phyloP scores from a whole-genome alignment of 2,329 filamentous ascomycete species.

The Moelleriella libera region DNA sequence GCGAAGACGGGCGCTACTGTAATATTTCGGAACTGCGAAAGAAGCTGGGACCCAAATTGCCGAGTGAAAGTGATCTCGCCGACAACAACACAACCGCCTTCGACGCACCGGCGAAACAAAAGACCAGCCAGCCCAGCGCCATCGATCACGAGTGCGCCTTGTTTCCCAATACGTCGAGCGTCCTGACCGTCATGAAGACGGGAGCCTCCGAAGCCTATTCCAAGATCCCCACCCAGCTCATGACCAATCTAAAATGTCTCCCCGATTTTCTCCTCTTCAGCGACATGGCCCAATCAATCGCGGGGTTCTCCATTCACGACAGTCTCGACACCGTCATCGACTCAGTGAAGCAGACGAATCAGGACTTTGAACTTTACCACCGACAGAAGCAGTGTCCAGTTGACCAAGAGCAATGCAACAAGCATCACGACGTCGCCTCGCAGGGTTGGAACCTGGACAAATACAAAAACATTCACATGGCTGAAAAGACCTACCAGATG shows the following conservation, averaged over 20 bases:
- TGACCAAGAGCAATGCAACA: conserved; percentile 29
- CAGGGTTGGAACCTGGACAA: conserved; percentile 42
- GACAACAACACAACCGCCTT: neutral
- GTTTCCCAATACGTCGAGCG: conserved; percentile 29
- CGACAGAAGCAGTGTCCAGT: conserved; percentile 29
- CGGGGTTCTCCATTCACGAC: conserved; percentile 28
- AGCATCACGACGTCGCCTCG: conserved; percentile 10
- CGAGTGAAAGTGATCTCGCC: neutral
- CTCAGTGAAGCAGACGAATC: conserved; percentile 26
- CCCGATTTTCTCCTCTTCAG: conserved; percentile 41
- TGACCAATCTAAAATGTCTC: conserved; percentile 35
- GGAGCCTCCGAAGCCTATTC: conserved; percentile 39
- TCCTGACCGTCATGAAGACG: conserved; percentile 41
- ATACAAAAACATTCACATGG: conserved; percentile 48
- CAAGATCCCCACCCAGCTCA: conserved; percentile 37
- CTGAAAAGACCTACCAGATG: conserved; percentile 35
- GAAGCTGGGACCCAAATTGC: conserved; percentile 2
- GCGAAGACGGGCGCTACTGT: conserved; percentile 14
- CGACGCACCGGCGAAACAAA: too few species aligned
- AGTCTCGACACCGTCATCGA: conserved; percentile 29
- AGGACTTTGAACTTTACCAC: conserved; percentile 35
- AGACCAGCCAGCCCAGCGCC: neutral
- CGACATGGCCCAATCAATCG: conserved; percentile 36
- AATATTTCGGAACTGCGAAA: conserved; percentile 3
- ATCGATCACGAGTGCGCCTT: conserved; percentile 15